phyloP scores from a whole-genome alignment of 805 yeast species.

The Wickerhamiella dianesei region DNA sequence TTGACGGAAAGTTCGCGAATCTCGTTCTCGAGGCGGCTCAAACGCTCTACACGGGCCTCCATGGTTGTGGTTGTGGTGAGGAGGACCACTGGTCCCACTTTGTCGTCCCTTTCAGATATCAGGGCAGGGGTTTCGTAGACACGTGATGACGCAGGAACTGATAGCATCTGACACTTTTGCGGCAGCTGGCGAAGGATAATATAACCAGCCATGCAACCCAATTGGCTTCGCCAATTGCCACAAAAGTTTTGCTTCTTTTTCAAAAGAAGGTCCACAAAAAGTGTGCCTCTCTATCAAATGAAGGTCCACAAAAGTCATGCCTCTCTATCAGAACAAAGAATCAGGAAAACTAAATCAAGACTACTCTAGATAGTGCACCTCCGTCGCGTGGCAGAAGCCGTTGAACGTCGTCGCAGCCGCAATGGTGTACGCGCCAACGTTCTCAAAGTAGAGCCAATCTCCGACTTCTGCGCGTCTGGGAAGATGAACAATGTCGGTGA shows the following conservation, averaged over 20 bases:
- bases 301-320: too few species aligned
- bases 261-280: too few species aligned
- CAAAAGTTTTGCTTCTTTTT: too few species aligned
- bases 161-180: too few species aligned
- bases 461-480: slow-evolving; percentile 58
- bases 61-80: background rate
- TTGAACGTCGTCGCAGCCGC: slow-evolving; percentile 89
- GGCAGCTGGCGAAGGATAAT: too few species aligned
- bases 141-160: too few species aligned
- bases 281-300: too few species aligned
- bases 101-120: too few species aligned
- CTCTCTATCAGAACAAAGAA: too few species aligned
- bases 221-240: too few species aligned
- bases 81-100: background rate
- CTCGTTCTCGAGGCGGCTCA: background rate
- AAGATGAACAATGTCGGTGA: slow-evolving; percentile 40
- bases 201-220: too few species aligned
- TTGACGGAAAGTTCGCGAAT: background rate
- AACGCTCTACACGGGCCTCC: background rate
- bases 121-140: background rate
- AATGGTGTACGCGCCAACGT: slow-evolving; percentile 82
- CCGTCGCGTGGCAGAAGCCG: slow-evolving; percentile 58
- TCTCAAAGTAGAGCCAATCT: slow-evolving; percentile 80
- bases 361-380: slow-evolving; percentile 42
- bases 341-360: too few species aligned